phyloP scores from a whole-genome alignment of 352 stramenopile genomes.

The Globisporangium solare region DNA sequence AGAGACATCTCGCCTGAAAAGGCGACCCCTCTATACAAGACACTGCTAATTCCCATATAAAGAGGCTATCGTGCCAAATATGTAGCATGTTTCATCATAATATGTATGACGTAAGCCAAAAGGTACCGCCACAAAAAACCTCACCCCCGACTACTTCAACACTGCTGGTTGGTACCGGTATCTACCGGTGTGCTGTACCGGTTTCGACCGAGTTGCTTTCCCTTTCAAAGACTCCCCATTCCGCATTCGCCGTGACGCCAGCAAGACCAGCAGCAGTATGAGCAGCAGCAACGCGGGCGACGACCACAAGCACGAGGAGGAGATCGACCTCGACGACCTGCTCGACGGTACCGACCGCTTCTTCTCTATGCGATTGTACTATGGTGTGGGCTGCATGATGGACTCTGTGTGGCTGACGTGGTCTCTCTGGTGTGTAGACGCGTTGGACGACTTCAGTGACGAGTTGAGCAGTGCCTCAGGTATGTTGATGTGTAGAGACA shows the following conservation, averaged over 20 bases:
- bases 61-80: background rate
- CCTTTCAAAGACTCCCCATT: background rate
- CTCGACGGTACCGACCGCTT: slow-evolving; percentile 46
- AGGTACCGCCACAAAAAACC: too few species aligned
- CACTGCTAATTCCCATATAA: background rate
- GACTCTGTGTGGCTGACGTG: background rate
- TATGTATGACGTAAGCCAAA: background rate
- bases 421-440: slow-evolving; percentile 32
- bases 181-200: too few species aligned
- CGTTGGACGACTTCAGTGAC: slow-evolving; percentile 80
- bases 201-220: background rate
- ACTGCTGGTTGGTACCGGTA: too few species aligned
- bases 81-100: background rate
- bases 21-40: background rate
- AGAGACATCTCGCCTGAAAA: slow-evolving; percentile 4
- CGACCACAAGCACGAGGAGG: slow-evolving; percentile 30
- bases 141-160: too few species aligned
- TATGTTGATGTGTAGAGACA: background rate
- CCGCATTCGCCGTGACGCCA: background rate
- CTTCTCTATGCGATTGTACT: background rate
- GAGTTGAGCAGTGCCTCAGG: slow-evolving; percentile 34
- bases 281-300: slow-evolving; percentile 17
- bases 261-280: slow-evolving; percentile 1
- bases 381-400: background rate
- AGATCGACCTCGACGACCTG: slow-evolving; percentile 78